phyloP scores from a whole-genome alignment of 768 basidiomycete genomes.

The Paxillus involutus region DNA sequence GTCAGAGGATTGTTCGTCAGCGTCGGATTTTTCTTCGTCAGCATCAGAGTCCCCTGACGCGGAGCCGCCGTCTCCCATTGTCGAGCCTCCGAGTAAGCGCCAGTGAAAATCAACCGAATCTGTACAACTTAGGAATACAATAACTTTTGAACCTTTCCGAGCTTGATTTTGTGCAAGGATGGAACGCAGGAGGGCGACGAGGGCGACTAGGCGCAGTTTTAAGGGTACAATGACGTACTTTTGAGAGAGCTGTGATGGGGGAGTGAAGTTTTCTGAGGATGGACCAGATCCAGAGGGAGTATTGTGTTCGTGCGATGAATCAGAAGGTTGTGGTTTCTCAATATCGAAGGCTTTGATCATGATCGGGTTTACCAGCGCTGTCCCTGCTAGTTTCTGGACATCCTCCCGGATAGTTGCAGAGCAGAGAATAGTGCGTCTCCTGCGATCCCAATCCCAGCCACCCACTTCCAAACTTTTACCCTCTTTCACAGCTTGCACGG shows the following conservation, averaged over 20 bases:
- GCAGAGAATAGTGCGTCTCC: constrained; percentile 86
- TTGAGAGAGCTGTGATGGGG: constrained; percentile 91
- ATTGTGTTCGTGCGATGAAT: constrained; percentile 11
- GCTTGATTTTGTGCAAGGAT: constrained; percentile 64
- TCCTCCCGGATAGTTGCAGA: constrained; percentile 96
- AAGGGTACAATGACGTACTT: constrained; percentile 88
- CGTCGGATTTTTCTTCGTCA: no score
- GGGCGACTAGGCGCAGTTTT: constrained; percentile 90
- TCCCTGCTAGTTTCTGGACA: constrained; percentile 90
- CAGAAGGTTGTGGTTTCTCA: constrained; percentile 29
- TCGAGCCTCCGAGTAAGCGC: constrained; percentile 71
- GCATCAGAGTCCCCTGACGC: constrained; percentile 25
- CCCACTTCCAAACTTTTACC: constrained; percentile 71
- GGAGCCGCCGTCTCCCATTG: constrained; percentile 51
- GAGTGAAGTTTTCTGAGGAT: constrained; percentile 70
- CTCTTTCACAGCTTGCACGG: constrained; percentile 61
- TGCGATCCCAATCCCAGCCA: constrained; percentile 81
- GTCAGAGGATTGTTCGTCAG: constrained; percentile 23
- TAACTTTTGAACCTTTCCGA: constrained; percentile 65
- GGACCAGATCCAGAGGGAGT: constrained; percentile 13
- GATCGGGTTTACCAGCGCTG: constrained; percentile 72
- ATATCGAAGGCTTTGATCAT: constrained; percentile 75
- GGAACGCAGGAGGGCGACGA: constrained; percentile 82
- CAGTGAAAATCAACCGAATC: constrained; percentile 99
- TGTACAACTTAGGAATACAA: constrained; percentile 95